Conservation (phyloP, 805 yeast species). For the Jamesozyma lodderae region DNA sequence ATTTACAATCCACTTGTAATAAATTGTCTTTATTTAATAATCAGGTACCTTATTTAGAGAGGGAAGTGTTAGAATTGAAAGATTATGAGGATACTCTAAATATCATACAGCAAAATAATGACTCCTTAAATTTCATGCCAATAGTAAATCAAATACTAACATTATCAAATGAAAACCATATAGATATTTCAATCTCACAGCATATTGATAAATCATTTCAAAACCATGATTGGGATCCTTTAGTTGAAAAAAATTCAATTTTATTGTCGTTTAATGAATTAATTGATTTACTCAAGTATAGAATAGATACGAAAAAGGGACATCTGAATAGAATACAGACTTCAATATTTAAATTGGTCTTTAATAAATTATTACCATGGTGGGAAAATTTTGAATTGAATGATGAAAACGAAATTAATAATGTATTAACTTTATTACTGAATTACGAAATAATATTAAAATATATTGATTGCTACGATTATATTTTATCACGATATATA, state of each 20-base stretch:
- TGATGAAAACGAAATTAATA: constrained; percentile 1
- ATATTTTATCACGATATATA: constrained; percentile 28
- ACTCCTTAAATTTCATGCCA: no score
- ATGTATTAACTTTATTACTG: constrained; percentile 10
- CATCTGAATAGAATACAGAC: constrained; percentile 22
- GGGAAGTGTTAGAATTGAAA: background rate
- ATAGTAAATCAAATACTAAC: constrained; percentile 10
- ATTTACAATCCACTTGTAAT: background rate
- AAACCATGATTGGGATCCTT: constrained; percentile 6
- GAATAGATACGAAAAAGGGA: constrained; percentile 11
- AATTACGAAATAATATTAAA: constrained; percentile 17
- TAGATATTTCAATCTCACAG: constrained; percentile 13
- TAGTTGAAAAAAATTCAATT: constrained; percentile 4
- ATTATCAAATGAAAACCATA: constrained; percentile 6
- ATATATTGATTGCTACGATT: constrained; percentile 16
- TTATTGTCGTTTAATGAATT: constrained; percentile 7
- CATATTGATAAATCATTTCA: constrained; percentile 8
- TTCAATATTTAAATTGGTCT: constrained; percentile 10
- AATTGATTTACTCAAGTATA: constrained; percentile 13
- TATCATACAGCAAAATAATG: background rate
- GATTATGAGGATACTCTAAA: background rate
- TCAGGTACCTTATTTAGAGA: constrained; percentile 1
- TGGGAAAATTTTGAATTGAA: constrained; percentile 10
- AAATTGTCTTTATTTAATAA: background rate
- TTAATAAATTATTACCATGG: constrained; percentile 3